Base-by-base conservation (phyloP, 1,284 basidiomycete species). In the Microbotryum intermedium region DNA sequence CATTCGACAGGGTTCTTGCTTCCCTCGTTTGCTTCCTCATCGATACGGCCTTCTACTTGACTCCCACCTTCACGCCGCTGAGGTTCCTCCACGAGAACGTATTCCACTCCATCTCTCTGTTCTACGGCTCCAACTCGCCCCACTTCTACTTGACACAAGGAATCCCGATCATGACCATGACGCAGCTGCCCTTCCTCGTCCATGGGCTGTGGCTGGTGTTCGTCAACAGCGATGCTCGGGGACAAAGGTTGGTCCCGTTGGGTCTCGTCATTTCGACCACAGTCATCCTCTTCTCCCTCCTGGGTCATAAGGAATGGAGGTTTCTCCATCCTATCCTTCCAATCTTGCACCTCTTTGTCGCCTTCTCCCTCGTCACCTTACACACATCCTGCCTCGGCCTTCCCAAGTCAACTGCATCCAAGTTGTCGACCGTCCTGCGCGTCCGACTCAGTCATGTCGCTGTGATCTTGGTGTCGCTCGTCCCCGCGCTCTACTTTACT, bases 221-320 rank as follows among this genome's bases (percentile, higher is more conserved):
- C 43, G 25, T 6, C 18, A 18, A 7, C 6, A 11, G 9, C 29
- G 18, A 8, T 18, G 25, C 26, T n/a, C 34, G 34, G 18, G 34
- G 34, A 39, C 34, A 16, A 39, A 16, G 34, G 18, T 39, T 39
- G 34, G 34, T 16, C 11, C 16, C 34, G 34, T 46, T 59, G 8
- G 9, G 26, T 4, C 1, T 16, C 13, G 46, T 53, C 0, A 55
- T 43, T 2, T 30, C 20, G 1, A 53, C 50, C 9, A 85, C 85
- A 0, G 75, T 86, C n/a, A 71, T 72, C 1, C 74, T 85, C 8
- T 88, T 92, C 71, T 97, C 94, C 1, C 71, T 87, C 13, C 80
- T 87, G 8, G 83, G 86, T 2, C 90, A 95, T 76, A 98, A 97
- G 69, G 95, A 99, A 78, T 97, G 92, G 87, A 80, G 95, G 4